Evolutionary conservation across 176 grass and related monocot genomes (phyloP).

Genomic region (Juncus effusus): DNA sequence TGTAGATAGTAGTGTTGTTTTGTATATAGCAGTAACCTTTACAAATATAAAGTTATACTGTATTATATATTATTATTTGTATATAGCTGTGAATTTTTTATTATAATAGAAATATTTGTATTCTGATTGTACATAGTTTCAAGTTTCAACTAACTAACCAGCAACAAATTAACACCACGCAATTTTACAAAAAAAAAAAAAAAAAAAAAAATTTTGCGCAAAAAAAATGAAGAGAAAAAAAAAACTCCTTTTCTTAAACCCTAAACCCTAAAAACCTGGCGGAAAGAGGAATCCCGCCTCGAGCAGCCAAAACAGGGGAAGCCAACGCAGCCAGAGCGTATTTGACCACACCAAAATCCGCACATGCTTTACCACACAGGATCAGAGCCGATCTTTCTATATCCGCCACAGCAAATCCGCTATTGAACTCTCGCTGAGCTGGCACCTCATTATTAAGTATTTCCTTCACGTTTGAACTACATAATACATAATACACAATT

Average conservation of each 20-base stretch:
- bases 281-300: constrained; percentile 62
- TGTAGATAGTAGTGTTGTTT: too few relatives aligned
- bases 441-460: constrained; percentile 33
- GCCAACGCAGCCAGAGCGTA: constrained; percentile 70
- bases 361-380: constrained; percentile 79
- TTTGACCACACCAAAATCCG: constrained; percentile 49
- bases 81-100: too few relatives aligned
- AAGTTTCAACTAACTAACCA: too few relatives aligned
- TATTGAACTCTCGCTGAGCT: constrained; percentile 34
- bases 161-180: too few relatives aligned
- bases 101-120: too few relatives aligned
- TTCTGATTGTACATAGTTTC: too few relatives aligned
- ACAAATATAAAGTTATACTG: too few relatives aligned
- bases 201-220: not conserved
- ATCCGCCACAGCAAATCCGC: constrained; percentile 75
- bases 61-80: too few relatives aligned
- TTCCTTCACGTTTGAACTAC: constrained; percentile 63
- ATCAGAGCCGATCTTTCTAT: constrained; percentile 70
- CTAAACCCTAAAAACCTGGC: constrained; percentile 46
- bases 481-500: constrained; percentile 5
- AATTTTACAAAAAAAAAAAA: not conserved
- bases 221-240: too few relatives aligned
- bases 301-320: constrained; percentile 66
- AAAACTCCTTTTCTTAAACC: too few relatives aligned
- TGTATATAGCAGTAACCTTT: too few relatives aligned